These are phyloP conservation scores for Aspergillus ochraceoroseus DNA, from an alignment of 2,329 filamentous ascomycete genomes.

Conservation along the genomic window DNA sequence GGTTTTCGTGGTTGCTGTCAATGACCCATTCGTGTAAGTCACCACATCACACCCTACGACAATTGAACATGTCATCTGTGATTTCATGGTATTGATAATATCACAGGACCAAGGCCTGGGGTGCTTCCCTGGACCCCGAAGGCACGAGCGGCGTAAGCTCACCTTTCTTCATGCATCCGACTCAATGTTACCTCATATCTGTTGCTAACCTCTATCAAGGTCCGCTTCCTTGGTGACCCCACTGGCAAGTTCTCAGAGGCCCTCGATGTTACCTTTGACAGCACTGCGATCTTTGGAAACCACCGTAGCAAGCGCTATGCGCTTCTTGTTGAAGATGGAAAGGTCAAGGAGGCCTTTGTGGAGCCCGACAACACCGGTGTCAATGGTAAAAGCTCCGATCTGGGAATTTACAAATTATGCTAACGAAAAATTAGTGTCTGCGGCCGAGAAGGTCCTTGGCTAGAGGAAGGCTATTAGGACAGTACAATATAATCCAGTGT, in stretches of 20 bases:
- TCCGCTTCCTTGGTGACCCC: slow-evolving; percentile 85
- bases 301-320: slow-evolving; percentile 83
- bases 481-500: background rate
- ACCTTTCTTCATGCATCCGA: too few relatives aligned
- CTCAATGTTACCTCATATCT: slow-evolving; percentile 19
- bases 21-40: slow-evolving; percentile 87
- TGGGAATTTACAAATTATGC: background rate
- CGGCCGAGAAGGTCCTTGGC: slow-evolving; percentile 48
- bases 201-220: slow-evolving; percentile 46
- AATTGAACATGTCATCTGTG: background rate
- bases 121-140: slow-evolving; percentile 66
- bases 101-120: slow-evolving; percentile 83
- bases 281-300: slow-evolving; percentile 71
- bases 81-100: background rate
- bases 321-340: slow-evolving; percentile 74
- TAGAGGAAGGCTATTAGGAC: slow-evolving; percentile 22
- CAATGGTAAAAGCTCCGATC: slow-evolving; percentile 52
- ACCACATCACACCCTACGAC: slow-evolving; percentile 1
- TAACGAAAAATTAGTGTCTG: slow-evolving; percentile 38
- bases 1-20: slow-evolving; percentile 87
- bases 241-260: slow-evolving; percentile 73
- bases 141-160: slow-evolving; percentile 69
- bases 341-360: slow-evolving; percentile 72
- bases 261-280: slow-evolving; percentile 78
- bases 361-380: slow-evolving; percentile 87